phyloP scores from a whole-genome alignment of 768 basidiomycete species.

The Roridomyces roridus region DNA sequence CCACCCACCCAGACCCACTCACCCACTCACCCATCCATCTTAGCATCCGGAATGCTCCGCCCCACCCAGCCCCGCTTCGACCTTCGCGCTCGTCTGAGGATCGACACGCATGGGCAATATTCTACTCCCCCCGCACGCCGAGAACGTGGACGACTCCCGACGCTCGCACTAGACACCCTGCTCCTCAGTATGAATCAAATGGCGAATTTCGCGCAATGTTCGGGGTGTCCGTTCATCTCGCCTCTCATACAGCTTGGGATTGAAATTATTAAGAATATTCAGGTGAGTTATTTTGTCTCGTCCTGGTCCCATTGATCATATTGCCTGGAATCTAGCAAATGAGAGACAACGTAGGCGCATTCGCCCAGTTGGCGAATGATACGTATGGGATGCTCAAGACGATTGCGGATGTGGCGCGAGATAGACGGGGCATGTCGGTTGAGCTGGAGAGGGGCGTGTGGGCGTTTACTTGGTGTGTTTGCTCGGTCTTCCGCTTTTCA shows the following conservation, averaged over 20 bases:
- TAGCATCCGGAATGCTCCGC: too few relatives aligned
- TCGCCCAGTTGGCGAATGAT: not conserved
- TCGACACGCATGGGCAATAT: too few relatives aligned
- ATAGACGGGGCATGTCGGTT: not conserved
- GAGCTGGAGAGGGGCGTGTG: not conserved
- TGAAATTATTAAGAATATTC: not conserved
- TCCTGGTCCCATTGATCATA: not conserved
- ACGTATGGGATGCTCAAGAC: not conserved
- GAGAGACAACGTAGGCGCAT: slow-evolving; percentile 5
- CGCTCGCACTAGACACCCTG: not conserved
- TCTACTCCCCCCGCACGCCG: too few relatives aligned
- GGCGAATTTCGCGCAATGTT: not conserved
- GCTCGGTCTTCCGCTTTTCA: not conserved
- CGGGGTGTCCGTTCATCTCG: not conserved
- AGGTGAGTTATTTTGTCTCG: too few relatives aligned
- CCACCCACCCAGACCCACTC: too few relatives aligned
- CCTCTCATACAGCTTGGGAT: not conserved
- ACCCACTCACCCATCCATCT: too few relatives aligned
- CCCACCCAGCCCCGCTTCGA: too few relatives aligned
- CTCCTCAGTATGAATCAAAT: not conserved
- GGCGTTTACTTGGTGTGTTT: not conserved
- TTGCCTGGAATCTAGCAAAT: not conserved
- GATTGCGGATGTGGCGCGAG: not conserved
- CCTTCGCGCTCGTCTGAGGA: too few relatives aligned
- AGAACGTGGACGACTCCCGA: too few relatives aligned